Evolutionary conservation across 768 basidiomycete genomes (phyloP).

Genomic region (Lentinus brumalis): DNA sequence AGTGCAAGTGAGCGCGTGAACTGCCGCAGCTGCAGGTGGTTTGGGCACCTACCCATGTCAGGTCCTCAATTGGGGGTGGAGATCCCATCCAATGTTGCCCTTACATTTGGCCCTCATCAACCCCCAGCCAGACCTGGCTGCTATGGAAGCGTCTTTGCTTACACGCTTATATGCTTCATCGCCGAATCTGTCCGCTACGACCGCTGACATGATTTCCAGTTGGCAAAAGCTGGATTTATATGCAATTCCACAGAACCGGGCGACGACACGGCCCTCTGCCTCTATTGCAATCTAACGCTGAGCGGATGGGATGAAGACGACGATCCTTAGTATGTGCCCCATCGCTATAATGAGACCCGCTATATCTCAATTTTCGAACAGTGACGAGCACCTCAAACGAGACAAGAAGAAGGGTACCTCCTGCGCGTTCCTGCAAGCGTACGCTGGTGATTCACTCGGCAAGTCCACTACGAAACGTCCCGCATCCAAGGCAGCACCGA

Average conservation of each 20-base stretch:
- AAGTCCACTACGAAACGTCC: constrained; percentile 28
- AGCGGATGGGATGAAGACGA: constrained; percentile 88
- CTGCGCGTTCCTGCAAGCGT: constrained; percentile 47
- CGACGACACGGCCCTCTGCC: constrained; percentile 83
- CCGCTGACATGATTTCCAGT: constrained; percentile 43
- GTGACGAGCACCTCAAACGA: constrained; percentile 77
- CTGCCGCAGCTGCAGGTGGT: no score
- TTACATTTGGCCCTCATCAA: no score
- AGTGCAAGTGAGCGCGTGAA: no score
- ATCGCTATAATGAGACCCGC: not conserved
- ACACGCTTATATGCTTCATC: not conserved
- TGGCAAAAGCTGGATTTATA: constrained; percentile 89
- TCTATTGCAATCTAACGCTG: constrained; percentile 80
- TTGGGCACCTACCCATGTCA: no score
- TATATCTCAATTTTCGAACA: constrained; percentile 30
- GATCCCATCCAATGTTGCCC: no score
- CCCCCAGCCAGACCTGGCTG: no score
- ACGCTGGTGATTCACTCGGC: constrained; percentile 3
- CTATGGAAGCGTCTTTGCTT: no score
- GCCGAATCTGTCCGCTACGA: not conserved
- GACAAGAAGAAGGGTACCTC: constrained; percentile 45
- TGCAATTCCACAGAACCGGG: constrained; percentile 67
- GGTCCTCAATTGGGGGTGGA: no score
- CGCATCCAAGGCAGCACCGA: constrained; percentile 32
- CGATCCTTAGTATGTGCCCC: constrained; percentile 72